A percentile compares a stretch with the other conserved stretches of the same genome.
Evolutionary conservation across 2,329 filamentous ascomycete genomes (phyloP).

Genomic region (Sporothrix brasiliensis): DNA sequence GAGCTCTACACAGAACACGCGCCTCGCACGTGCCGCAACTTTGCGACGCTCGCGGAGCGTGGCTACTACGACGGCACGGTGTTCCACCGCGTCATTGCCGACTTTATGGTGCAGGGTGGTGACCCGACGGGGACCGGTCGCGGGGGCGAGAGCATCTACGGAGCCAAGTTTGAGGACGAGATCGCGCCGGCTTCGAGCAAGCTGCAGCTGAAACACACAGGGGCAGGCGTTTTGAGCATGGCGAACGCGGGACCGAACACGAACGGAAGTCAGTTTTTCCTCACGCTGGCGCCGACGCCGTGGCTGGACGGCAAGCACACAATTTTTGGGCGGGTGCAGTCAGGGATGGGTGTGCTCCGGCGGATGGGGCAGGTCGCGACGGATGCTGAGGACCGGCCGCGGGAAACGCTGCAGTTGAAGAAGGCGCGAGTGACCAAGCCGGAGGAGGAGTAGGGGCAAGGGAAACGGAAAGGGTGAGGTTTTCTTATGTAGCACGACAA

Average conservation of each 20-base stretch:
- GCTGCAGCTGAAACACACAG: conserved; percentile 75
- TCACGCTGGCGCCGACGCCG: conserved; percentile 89
- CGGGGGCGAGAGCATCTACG: conserved; percentile 87
- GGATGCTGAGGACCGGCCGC: conserved; percentile 75
- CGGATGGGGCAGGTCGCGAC: conserved; percentile 88
- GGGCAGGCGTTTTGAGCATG: conserved; percentile 93
- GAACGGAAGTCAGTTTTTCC: conserved; percentile 94
- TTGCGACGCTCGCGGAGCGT: conserved; percentile 73
- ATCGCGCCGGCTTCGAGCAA: conserved; percentile 52
- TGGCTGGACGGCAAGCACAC: conserved; percentile 98
- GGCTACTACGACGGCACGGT: conserved; percentile 86
- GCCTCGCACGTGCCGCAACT: conserved; percentile 87
- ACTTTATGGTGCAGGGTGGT: conserved; percentile 96
- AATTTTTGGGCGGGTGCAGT: conserved; percentile 89
- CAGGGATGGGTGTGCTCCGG: conserved; percentile 79
- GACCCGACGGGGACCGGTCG: conserved; percentile 93
- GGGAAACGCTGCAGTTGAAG: conserved; percentile 79
- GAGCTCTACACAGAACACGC: conserved; percentile 92
- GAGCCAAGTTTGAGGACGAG: conserved; percentile 93
- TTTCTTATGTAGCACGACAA: background rate
- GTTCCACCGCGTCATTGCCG: conserved; percentile 92
- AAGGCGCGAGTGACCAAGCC: conserved; percentile 68
- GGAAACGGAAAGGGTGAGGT: background rate
- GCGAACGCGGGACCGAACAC: conserved; percentile 92
- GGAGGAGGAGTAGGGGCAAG: conserved; percentile 18